Conservation (phyloP, 768 basidiomycete species). For the Guyanaporus albipodus region DNA sequence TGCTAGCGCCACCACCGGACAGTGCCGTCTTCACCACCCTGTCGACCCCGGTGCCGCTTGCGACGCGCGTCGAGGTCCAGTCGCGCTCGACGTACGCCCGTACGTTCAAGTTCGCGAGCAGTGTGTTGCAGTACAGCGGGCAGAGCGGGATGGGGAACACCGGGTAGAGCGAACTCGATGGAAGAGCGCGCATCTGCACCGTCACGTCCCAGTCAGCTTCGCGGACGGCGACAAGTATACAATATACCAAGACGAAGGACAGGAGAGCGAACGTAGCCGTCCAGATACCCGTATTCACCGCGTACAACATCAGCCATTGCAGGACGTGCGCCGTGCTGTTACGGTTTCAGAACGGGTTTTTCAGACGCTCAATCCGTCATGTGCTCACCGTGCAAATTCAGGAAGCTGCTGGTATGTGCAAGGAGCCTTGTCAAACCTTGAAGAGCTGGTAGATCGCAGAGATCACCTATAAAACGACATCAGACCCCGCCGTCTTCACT, state of each 20-base stretch:
- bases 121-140: constrained; percentile 2
- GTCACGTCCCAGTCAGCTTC: not conserved
- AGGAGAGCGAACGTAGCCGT: not conserved
- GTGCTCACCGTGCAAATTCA: not conserved
- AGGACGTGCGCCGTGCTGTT: not conserved
- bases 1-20: no score
- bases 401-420: no score
- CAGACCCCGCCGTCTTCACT: no score
- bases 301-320: not conserved
- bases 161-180: not conserved
- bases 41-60: no score
- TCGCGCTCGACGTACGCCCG: not conserved
- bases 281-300: constrained; percentile 1
- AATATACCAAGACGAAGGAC: not conserved
- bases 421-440: no score
- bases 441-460: not conserved
- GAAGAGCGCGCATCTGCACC: not conserved
- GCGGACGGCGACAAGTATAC: not conserved
- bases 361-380: not conserved
- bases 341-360: not conserved
- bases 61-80: no score
- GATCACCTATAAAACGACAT: no score
- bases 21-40: no score
- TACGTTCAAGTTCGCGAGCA: constrained; percentile 4
- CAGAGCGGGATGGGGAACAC: not conserved